Percentiles rank a stretch among this genome's conserved stretches.
phyloP scores from a whole-genome alignment of 2,329 filamentous ascomycete genomes.

The Botryosphaeria dothidea region DNA sequence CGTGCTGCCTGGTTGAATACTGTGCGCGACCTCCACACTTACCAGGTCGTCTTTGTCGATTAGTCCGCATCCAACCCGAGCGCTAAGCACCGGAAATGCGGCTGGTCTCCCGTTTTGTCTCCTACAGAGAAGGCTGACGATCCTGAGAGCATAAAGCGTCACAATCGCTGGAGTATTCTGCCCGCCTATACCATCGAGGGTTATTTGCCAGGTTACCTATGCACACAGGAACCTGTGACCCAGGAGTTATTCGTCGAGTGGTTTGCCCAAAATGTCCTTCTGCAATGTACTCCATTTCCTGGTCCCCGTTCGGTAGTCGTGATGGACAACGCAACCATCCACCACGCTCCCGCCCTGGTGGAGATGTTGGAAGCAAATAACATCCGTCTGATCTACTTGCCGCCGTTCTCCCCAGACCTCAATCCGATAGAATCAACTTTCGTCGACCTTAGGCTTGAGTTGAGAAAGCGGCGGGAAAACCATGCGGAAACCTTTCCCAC shows the following conservation, averaged over 20 bases:
- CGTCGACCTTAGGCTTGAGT: neutral
- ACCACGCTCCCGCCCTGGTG: neutral
- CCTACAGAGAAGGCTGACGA: neutral
- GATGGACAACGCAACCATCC: conserved; percentile 16
- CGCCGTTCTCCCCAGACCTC: neutral
- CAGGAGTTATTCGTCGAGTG: conserved; percentile 14
- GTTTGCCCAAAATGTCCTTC: conserved; percentile 8
- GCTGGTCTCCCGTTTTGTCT: neutral
- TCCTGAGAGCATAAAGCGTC: neutral
- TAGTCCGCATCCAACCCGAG: conserved; percentile 16
- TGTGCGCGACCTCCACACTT: neutral
- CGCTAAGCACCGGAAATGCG: conserved; percentile 10
- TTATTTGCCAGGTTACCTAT: neutral
- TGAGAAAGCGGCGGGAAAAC: neutral
- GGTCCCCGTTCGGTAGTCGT: conserved; percentile 11
- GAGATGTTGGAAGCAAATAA: neutral
- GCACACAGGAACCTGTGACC: conserved; percentile 5
- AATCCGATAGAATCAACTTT: neutral
- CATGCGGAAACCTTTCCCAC: neutral
- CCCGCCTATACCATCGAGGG: conserved; percentile 18
- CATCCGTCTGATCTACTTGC: neutral
- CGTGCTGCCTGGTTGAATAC: neutral
- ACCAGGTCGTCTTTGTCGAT: conserved; percentile 18
- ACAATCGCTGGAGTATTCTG: conserved; percentile 9
- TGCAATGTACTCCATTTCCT: conserved; percentile 11